Percentiles rank a stretch among this genome's conserved stretches.
phyloP scores from a whole-genome alignment of 768 basidiomycete genomes.

The Termitomyces sp. region DNA sequence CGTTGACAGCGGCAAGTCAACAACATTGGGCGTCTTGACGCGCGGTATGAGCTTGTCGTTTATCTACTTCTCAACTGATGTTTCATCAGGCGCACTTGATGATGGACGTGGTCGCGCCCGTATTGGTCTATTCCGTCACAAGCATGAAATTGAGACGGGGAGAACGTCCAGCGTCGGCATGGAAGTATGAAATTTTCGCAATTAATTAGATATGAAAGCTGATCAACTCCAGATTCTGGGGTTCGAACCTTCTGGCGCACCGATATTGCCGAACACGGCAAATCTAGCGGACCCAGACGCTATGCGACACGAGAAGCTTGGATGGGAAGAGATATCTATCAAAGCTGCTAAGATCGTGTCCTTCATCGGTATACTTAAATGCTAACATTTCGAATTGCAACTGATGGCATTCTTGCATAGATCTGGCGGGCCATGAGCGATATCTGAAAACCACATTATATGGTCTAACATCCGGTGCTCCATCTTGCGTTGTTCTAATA shows the following conservation, averaged over 20 bases:
- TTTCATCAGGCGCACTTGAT: constrained; percentile 59
- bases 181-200: constrained; percentile 54
- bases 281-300: constrained; percentile 58
- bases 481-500: constrained; percentile 89
- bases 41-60: constrained; percentile 49
- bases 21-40: constrained; percentile 93
- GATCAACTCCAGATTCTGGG: constrained; percentile 68
- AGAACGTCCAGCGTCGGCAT: constrained; percentile 95
- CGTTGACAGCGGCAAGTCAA: constrained; percentile 92
- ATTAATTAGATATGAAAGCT: not conserved
- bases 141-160: constrained; percentile 96
- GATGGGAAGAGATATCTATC: constrained; percentile 93
- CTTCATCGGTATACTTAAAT: constrained; percentile 65
- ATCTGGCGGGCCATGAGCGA: constrained; percentile 94
- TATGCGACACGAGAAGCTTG: constrained; percentile 79
- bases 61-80: constrained; percentile 15
- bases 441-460: constrained; percentile 93
- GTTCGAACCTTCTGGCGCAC: constrained; percentile 71
- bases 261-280: constrained; percentile 70
- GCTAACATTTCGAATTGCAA: not conserved
- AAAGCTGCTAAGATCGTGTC: constrained; percentile 90
- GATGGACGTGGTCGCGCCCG: constrained; percentile 82
- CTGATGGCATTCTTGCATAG: constrained; percentile 30
- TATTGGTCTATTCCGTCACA: constrained; percentile 90
- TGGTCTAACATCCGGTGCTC: constrained; percentile 90